phyloP scores from a whole-genome alignment of 352 stramenopile genomes.

The Discostella stelligera region DNA sequence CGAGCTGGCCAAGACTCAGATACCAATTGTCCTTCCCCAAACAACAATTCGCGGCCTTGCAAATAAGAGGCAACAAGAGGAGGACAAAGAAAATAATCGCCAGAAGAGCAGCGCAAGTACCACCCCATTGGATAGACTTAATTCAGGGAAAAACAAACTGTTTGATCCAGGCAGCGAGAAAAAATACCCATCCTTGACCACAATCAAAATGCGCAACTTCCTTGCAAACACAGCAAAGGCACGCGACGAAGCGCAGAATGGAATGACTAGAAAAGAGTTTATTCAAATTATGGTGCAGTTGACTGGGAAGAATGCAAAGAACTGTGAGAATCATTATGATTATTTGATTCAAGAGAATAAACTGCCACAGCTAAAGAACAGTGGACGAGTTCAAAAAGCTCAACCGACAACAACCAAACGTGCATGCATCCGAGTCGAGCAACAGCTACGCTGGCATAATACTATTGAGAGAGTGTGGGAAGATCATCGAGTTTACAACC shows the following conservation, averaged over 20 bases:
- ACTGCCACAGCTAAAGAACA: constrained; percentile 12
- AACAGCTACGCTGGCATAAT: constrained; percentile 15
- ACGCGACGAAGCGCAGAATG: constrained; percentile 5
- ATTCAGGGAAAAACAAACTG: neutral
- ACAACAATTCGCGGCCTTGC: neutral
- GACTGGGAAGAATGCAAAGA: neutral
- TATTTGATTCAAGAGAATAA: constrained; percentile 4
- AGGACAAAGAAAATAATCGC: neutral
- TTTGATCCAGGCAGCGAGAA: neutral
- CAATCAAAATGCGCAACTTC: neutral
- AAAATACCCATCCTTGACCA: neutral
- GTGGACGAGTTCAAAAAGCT: constrained; percentile 7
- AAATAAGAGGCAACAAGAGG: neutral
- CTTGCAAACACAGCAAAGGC: constrained; percentile 1
- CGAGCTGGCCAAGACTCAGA: too few relatives aligned
- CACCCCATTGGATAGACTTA: neutral
- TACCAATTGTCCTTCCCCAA: neutral
- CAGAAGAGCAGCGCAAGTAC: neutral
- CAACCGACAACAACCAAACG: constrained; percentile 20
- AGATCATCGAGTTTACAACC: constrained; percentile 4
- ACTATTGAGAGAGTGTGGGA: constrained; percentile 8
- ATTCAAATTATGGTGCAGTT: constrained; percentile 5
- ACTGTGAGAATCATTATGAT: constrained; percentile 11
- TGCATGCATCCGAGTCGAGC: neutral
- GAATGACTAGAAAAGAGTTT: constrained; percentile 6